phyloP scores from a whole-genome alignment of 2,329 filamentous ascomycete genomes.

The Fusarium sp. region DNA sequence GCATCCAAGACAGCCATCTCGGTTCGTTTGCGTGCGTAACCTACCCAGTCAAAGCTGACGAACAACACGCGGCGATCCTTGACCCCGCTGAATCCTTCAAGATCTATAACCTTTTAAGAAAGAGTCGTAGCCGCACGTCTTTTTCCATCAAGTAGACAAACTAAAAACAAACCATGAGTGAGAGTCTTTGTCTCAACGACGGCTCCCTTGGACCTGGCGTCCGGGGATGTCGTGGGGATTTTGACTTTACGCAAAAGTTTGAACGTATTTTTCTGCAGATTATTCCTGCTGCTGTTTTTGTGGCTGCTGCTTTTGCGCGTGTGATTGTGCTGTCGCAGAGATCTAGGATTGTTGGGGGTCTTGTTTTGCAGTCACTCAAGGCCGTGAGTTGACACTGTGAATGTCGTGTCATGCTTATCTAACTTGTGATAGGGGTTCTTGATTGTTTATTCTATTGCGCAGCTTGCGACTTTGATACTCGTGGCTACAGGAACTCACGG shows the following conservation, averaged over 20 bases:
- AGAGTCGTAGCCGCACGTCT: not conserved
- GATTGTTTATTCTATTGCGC: conserved; percentile 43
- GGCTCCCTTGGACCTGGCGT: conserved; percentile 57
- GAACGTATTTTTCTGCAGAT: conserved; percentile 60
- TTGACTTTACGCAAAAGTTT: conserved; percentile 64
- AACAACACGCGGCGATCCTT: not conserved
- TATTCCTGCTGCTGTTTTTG: conserved; percentile 55
- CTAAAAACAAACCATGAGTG: conserved; percentile 29
- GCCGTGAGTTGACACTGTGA: conserved; percentile 35
- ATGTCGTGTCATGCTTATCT: not conserved
- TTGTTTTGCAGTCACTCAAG: conserved; percentile 48
- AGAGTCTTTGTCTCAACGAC: conserved; percentile 50
- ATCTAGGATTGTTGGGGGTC: conserved; percentile 50
- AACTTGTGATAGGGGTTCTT: conserved; percentile 36
- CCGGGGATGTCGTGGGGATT: conserved; percentile 59
- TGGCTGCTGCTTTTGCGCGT: conserved; percentile 50
- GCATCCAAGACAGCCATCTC: not conserved
- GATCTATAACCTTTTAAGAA: not conserved
- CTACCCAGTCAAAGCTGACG: not conserved
- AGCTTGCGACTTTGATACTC: conserved; percentile 49
- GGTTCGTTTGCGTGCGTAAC: not conserved
- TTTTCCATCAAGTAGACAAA: not conserved
- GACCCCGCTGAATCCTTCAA: not conserved
- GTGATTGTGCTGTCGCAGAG: conserved; percentile 46
- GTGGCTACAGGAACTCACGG: conserved; percentile 32